Evolutionary conservation across 345 rosid genomes (phyloP), one percentile per base, ranked within the genome.

Genomic region (Melaleuca alternifolia): DNA sequence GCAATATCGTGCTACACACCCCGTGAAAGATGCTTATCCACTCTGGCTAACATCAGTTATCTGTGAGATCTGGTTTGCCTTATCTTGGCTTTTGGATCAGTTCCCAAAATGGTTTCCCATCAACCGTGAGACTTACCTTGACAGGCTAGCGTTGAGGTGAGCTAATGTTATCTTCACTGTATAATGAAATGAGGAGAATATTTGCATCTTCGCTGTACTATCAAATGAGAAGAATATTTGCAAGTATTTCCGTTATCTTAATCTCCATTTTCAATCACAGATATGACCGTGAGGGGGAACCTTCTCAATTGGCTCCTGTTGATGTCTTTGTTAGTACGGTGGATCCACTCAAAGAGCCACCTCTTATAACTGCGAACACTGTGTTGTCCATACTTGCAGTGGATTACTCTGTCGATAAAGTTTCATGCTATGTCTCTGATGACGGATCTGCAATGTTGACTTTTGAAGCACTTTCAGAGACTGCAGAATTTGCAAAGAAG

Each of bases 331-430:
- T 97, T 88, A 96, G 98, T 93, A 97, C 98, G 1, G 99, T 96
- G 95, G 99, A 97, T 91, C 99, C 99, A 62, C 87, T 95, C 87
- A 97, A 96, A 90, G 99, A 97, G 90, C 99, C 99, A 56, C 99
- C 99, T 15, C 95, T 96, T 86, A 54, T 97, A 57, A 97, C 99
- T 44, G 99, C 99, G 37, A 97, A 97, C 92, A 97, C 99, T 21
- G 98, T 97, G 86, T 93, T 97, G 91, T 97, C 99, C 50, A 96
- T 97, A 62, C 98, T 97, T 91, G 88, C 99, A 46, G 98, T 97
- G 92, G 99, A 96, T 89, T 97, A 97, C 90, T 99, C 99, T 5
- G 97, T 95, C 24, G 99, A 97, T 93, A 97, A 97, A 93, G 96
- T 97, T 57, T 95, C 99, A 20, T 96, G 99, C 89, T 97, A 97